Percentiles rank a stretch among this genome's conserved stretches.
phyloP scores from a whole-genome alignment of 2,329 filamentous ascomycete genomes.

The Plenodomus lindquistii region DNA sequence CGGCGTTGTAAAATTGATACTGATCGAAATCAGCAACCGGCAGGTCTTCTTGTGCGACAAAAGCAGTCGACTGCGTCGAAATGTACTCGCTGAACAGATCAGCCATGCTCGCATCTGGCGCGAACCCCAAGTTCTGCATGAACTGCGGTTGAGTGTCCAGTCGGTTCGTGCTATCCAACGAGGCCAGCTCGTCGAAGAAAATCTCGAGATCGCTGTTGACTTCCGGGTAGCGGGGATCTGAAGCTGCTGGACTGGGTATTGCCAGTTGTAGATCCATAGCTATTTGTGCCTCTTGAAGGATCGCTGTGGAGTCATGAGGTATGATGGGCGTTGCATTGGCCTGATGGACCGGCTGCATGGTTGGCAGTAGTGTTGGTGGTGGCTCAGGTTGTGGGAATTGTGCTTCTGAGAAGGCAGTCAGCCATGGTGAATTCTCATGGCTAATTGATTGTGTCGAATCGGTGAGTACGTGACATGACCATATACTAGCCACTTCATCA shows the following conservation, averaged over 20 bases:
- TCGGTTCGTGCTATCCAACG: constrained; percentile 58
- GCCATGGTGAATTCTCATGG: not conserved
- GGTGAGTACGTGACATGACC: constrained; percentile 3
- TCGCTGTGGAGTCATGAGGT: constrained; percentile 6
- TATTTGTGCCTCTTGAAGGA: constrained; percentile 15
- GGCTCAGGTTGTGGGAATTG: not conserved
- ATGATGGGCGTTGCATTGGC: not conserved
- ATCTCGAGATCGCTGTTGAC: constrained; percentile 52
- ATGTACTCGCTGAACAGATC: constrained; percentile 55
- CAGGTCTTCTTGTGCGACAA: constrained; percentile 28
- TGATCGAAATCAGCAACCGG: constrained; percentile 29
- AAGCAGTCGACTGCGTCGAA: constrained; percentile 41
- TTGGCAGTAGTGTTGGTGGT: not conserved
- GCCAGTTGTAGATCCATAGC: constrained; percentile 1
- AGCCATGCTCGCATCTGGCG: constrained; percentile 62
- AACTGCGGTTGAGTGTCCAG: constrained; percentile 64
- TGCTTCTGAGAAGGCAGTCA: not conserved
- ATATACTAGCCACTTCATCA: constrained; percentile 14
- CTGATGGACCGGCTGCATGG: constrained; percentile 4
- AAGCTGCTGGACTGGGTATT: constrained; percentile 8
- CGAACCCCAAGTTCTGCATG: constrained; percentile 69
- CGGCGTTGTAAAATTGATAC: constrained; percentile 30
- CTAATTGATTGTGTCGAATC: not conserved
- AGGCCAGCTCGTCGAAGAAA: constrained; percentile 62
- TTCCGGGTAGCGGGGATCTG: constrained; percentile 40